These are phyloP conservation scores for Silene conica DNA, from an alignment of 148 eudicot genomes.

Conservation along the genomic window DNA sequence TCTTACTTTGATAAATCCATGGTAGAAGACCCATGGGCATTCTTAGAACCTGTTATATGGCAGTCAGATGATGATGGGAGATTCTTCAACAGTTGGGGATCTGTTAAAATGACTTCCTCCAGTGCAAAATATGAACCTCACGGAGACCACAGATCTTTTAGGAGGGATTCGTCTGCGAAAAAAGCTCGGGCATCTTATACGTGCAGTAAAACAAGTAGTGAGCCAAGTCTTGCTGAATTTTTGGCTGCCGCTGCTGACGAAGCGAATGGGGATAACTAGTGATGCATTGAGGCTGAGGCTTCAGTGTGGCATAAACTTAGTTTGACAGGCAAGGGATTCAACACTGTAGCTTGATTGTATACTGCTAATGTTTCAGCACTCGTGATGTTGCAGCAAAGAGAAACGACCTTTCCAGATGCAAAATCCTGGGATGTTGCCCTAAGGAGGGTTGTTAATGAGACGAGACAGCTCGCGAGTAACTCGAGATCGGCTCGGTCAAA, in stretches of 20 bases:
- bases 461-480: too few relatives aligned
- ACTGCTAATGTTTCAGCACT: too few relatives aligned
- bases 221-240: slow-evolving; percentile 61
- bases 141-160: slow-evolving; percentile 9
- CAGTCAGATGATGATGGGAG: slow-evolving; percentile 12
- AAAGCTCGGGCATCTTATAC: slow-evolving; percentile 36
- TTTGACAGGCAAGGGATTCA: background rate
- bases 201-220: slow-evolving; percentile 22
- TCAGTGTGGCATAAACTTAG: background rate
- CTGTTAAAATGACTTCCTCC: slow-evolving; percentile 20
- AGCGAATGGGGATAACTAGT: slow-evolving; percentile 29
- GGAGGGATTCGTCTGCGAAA: slow-evolving; percentile 27
- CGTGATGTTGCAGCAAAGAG: too few relatives aligned
- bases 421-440: too few relatives aligned
- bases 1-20: slow-evolving; percentile 47
- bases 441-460: too few relatives aligned
- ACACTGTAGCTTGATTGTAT: background rate
- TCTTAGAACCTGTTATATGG: slow-evolving; percentile 53
- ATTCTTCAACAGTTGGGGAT: slow-evolving; percentile 15
- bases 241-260: slow-evolving; percentile 51
- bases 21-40: slow-evolving; percentile 68
- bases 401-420: too few relatives aligned
- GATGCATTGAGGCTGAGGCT: slow-evolving; percentile 9
- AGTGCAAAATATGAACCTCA: slow-evolving; percentile 15
- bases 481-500: too few relatives aligned